Evolutionary conservation across 225 moss, liverwort and hornwort genomes (phyloP), one percentile per base, ranked within the genome.

Genomic region (Sphagnum contortum): DNA sequence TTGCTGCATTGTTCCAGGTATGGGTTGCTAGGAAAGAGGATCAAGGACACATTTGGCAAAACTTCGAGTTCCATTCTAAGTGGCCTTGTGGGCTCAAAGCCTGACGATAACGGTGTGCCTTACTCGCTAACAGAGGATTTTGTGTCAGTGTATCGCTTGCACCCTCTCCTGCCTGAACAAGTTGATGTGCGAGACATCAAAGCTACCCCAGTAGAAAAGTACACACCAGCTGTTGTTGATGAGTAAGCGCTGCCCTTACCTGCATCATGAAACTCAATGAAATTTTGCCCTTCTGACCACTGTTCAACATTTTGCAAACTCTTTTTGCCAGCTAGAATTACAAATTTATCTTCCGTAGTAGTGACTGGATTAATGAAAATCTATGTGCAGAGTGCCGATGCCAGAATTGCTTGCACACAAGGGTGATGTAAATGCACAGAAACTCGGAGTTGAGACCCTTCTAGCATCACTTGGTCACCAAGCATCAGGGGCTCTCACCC

Each of bases 51-150:
- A 0, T 57, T 90, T 3, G 89, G 89, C 3, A 54, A 64, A 8
- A 72, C 78, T 3, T 73, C 73, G 1, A 10, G 69, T 55, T 12
- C 47, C 8, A 44, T 76, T 44, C 68, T 90, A 9, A 87, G 82
- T 61, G 90, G 90, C 4, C 63, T 87, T 64, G 77, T 80, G 8
- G 90, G 90, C 4, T 66, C 78, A 68, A 44, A 80, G 57, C 78
- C 80, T 48, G 64, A 47, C 60, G 80, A 84, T 55, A 78, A 90
- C 48, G 82, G 80, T 12, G 90, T 82, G 48, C 84, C 90, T 0
- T 90, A 90, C 61, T 85, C 87, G 8, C 76, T 90, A 6, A 87
- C 82, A 8, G 90, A 90, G 73, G 90, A 90, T 47, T 90, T 90
- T 70, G 79, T 76, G 44, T 56, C 75, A 46, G 90, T 90, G 47